Evolutionary conservation across 2,329 filamentous ascomycete genomes (phyloP).

Genomic region (Monosporascus sp.): DNA sequence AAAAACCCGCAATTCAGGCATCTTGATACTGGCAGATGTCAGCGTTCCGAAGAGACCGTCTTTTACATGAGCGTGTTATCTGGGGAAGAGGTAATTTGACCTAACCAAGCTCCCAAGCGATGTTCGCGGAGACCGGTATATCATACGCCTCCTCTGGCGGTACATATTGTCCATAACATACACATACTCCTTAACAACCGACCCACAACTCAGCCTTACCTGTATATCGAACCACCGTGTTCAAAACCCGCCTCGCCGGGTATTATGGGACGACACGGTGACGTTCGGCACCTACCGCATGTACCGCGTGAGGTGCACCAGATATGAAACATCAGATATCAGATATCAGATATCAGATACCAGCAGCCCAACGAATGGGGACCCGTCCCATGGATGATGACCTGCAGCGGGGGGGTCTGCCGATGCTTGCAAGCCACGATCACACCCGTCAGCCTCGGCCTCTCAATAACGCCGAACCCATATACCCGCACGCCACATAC

Average conservation of each 20-base stretch:
- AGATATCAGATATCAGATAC: neutral
- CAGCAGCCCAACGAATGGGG: neutral
- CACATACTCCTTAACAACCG: neutral
- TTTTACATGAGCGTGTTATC: too few species aligned
- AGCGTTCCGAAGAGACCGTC: too few species aligned
- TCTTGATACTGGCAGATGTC: too few species aligned
- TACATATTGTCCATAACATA: neutral
- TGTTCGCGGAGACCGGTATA: too few species aligned
- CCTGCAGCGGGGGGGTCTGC: neutral
- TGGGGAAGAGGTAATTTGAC: too few species aligned
- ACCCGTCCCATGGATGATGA: neutral
- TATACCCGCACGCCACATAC: too few species aligned
- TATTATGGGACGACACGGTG: neutral
- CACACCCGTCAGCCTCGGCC: neutral
- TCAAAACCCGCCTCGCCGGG: neutral
- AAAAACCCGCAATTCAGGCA: too few species aligned
- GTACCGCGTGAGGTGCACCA: neutral
- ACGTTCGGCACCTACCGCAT: neutral
- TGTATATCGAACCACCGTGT: neutral
- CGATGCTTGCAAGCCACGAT: neutral
- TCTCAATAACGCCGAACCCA: neutral
- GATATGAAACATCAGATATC: neutral
- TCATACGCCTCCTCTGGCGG: too few species aligned
- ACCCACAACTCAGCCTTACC: neutral
- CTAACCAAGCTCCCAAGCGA: too few species aligned